Conservation (phyloP, 2,329 filamentous ascomycete genomes). For the Anthostomella pinea region DNA sequence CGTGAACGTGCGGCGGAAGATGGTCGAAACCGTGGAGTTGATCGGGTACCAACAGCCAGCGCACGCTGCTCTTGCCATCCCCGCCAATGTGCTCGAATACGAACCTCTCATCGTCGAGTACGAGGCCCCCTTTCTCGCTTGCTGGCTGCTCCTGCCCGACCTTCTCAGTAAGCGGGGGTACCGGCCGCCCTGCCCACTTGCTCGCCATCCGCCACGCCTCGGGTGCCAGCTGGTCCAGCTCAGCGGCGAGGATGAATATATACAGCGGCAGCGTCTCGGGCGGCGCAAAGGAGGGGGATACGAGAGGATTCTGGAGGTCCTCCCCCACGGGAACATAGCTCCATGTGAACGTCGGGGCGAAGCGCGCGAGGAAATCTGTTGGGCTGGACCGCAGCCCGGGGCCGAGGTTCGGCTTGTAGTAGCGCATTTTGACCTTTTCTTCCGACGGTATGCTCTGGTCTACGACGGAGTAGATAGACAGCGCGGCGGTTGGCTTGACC, state of each 20-base stretch:
- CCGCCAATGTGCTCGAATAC: slow-evolving; percentile 32
- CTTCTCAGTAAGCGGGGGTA: slow-evolving; percentile 24
- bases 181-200: slow-evolving; percentile 31
- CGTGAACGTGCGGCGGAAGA: slow-evolving; percentile 25
- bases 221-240: slow-evolving; percentile 45
- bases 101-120: slow-evolving; percentile 35
- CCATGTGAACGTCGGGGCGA: slow-evolving; percentile 39
- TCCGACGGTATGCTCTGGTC: slow-evolving; percentile 36
- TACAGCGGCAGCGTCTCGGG: slow-evolving; percentile 37
- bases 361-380: slow-evolving; percentile 25
- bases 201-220: slow-evolving; percentile 40
- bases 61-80: slow-evolving; percentile 28
- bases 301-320: slow-evolving; percentile 35
- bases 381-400: slow-evolving; percentile 22
- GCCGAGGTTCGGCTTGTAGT: slow-evolving; percentile 35
- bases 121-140: slow-evolving; percentile 15
- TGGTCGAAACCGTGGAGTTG: slow-evolving; percentile 40
- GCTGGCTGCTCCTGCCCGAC: slow-evolving; percentile 27
- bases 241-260: slow-evolving; percentile 42
- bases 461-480: slow-evolving; percentile 38
- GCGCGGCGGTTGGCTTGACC: slow-evolving; percentile 29
- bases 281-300: slow-evolving; percentile 37
- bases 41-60: slow-evolving; percentile 43
- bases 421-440: slow-evolving; percentile 31
- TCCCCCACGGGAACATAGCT: slow-evolving; percentile 37